phyloP scores from a whole-genome alignment of 306 rosid genomes.

The Fagus crenata region DNA sequence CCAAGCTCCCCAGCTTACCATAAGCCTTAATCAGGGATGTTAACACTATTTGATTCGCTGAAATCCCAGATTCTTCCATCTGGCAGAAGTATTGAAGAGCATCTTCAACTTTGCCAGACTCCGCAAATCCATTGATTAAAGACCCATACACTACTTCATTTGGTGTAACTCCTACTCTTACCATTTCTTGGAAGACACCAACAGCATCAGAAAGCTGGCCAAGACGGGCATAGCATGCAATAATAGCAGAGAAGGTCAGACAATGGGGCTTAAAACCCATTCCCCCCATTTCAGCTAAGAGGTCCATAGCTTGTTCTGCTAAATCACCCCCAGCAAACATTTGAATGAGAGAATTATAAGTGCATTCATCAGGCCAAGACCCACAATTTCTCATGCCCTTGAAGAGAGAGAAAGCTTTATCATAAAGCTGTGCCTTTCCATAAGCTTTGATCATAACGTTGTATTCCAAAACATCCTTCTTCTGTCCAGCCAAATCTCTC shows the following conservation, averaged over 20 bases:
- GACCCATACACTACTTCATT: slow-evolving; percentile 81
- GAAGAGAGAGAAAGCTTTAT: slow-evolving; percentile 68
- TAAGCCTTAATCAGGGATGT: slow-evolving; percentile 77
- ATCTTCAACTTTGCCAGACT: slow-evolving; percentile 66
- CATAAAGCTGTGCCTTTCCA: slow-evolving; percentile 70
- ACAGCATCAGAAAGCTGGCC: slow-evolving; percentile 74
- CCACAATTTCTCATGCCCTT: slow-evolving; percentile 77
- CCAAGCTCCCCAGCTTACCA: slow-evolving; percentile 63
- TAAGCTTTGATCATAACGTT: slow-evolving; percentile 90
- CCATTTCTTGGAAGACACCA: slow-evolving; percentile 55
- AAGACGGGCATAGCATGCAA: slow-evolving; percentile 70
- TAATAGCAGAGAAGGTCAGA: slow-evolving; percentile 72
- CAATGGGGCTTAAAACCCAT: slow-evolving; percentile 62
- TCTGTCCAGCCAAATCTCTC: slow-evolving; percentile 44
- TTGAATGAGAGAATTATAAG: slow-evolving; percentile 81
- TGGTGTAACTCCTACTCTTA: slow-evolving; percentile 54
- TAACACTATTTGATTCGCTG: slow-evolving; percentile 61
- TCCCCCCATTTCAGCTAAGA: slow-evolving; percentile 67
- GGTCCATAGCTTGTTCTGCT: slow-evolving; percentile 64
- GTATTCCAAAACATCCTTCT: slow-evolving; percentile 63
- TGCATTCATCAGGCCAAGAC: slow-evolving; percentile 69
- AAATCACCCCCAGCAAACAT: slow-evolving; percentile 79
- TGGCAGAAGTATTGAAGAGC: slow-evolving; percentile 53
- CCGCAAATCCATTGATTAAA: slow-evolving; percentile 86
- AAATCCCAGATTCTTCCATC: slow-evolving; percentile 72